Evolutionary conservation across 1,284 basidiomycete species (phyloP).

Genomic region (Cystodermella granulosa): DNA sequence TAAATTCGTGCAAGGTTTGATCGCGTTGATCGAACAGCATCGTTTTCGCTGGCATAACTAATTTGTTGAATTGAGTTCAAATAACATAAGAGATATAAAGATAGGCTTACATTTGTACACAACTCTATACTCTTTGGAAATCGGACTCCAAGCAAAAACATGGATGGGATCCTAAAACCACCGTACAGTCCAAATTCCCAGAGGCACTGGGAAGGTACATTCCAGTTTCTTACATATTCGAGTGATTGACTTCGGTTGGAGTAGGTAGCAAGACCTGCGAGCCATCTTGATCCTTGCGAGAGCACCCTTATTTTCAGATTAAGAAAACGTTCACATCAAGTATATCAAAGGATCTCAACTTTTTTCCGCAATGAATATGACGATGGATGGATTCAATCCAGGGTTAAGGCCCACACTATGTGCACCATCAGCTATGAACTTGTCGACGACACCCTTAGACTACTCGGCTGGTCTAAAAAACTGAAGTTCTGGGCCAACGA

Average conservation of each 20-base stretch:
- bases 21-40: slow-evolving; percentile 90
- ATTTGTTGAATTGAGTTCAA: neutral
- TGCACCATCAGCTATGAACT: slow-evolving; percentile 78
- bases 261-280: slow-evolving; percentile 84
- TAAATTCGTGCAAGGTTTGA: slow-evolving; percentile 86
- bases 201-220: slow-evolving; percentile 90
- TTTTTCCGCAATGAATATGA: slow-evolving; percentile 90
- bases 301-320: slow-evolving; percentile 90
- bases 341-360: slow-evolving; percentile 87
- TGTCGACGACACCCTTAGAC: slow-evolving; percentile 73
- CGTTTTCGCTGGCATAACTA: slow-evolving; percentile 93
- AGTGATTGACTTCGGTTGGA: slow-evolving; percentile 94
- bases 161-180: slow-evolving; percentile 93
- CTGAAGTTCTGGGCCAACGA: slow-evolving; percentile 81
- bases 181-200: slow-evolving; percentile 92
- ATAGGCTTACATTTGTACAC: slow-evolving; percentile 83
- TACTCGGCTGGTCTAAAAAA: slow-evolving; percentile 80
- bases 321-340: slow-evolving; percentile 80
- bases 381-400: slow-evolving; percentile 77
- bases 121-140: slow-evolving; percentile 92
- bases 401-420: slow-evolving; percentile 73
- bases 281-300: slow-evolving; percentile 92
- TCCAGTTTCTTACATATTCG: slow-evolving; percentile 94
- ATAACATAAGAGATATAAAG: neutral
- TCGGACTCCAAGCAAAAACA: slow-evolving; percentile 96